Evolutionary conservation across 1,284 basidiomycete species (phyloP).

Genomic region (Phellopilus nigrolimitatus): DNA sequence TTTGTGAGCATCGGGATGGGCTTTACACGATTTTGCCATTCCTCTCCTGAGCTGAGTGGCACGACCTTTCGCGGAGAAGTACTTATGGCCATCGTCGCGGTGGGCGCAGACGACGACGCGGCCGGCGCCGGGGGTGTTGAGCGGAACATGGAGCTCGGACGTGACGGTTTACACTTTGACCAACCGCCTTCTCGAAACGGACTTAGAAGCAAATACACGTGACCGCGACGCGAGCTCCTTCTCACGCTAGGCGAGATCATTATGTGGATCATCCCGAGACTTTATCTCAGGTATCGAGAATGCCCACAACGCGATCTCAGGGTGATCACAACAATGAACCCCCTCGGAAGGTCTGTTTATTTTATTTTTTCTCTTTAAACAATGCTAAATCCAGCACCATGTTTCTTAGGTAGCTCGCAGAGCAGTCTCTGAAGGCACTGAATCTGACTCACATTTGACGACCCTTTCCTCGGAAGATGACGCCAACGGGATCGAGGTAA

Average conservation of each 20-base stretch:
- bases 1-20: constrained; percentile 47
- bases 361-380: no score
- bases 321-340: not conserved
- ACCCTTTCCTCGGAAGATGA: not conserved
- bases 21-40: constrained; percentile 36
- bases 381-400: no score
- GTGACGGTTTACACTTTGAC: constrained; percentile 2
- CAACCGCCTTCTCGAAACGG: not conserved
- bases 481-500: not conserved
- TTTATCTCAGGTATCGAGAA: not conserved
- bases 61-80: constrained; percentile 67
- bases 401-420: not conserved
- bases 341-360: not conserved
- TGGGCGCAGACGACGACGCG: not conserved
- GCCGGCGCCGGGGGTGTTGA: constrained; percentile 9
- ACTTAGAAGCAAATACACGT: not conserved
- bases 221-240: not conserved
- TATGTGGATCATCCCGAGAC: no score
- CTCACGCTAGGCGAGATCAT: not conserved
- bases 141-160: not conserved
- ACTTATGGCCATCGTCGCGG: constrained; percentile 36
- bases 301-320: no score
- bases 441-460: not conserved
- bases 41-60: constrained; percentile 62
- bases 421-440: not conserved